A percentile compares a stretch with the other conserved stretches of the same genome.
Evolutionary conservation across 176 grass and related monocot genomes (phyloP).

Genomic region (Tuctoria greenei): DNA sequence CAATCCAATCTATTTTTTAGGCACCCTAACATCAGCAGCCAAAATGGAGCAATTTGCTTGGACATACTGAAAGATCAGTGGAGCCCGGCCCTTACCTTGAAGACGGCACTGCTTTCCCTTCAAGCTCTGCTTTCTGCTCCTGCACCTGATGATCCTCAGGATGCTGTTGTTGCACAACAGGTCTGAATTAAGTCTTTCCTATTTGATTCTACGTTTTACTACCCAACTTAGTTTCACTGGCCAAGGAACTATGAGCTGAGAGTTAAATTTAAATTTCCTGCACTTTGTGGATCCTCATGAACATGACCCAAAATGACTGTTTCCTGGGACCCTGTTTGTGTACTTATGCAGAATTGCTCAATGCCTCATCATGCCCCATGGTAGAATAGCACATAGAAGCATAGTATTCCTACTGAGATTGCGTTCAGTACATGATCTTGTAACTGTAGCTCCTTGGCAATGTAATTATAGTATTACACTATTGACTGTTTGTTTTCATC

Average conservation of each 20-base stretch:
- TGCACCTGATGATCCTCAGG: conserved; percentile 94
- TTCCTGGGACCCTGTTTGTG: not conserved
- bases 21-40: conserved; percentile 99
- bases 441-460: not conserved
- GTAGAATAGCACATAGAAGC: conserved; percentile 17
- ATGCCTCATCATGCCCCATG: not conserved
- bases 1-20: conserved; percentile 54
- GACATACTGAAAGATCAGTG: conserved; percentile 99
- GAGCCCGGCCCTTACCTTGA: conserved; percentile 97
- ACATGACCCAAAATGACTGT: not conserved
- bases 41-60: conserved; percentile 99
- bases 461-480: not conserved
- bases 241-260: too few relatives aligned
- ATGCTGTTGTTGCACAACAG: conserved; percentile 98
- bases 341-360: not conserved
- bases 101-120: conserved; percentile 86
- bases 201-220: conserved; percentile 3
- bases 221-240: not conserved
- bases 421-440: not conserved
- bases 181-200: conserved; percentile 39
- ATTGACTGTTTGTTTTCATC: not conserved
- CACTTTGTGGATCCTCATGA: not conserved
- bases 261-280: too few relatives aligned
- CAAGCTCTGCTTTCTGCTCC: conserved; percentile 93
- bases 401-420: not conserved